A percentile compares a stretch with the other conserved stretches of the same genome.
These are phyloP conservation scores for Cupressus sempervirens DNA, from an alignment of 75 land plant genomes.

Conservation along the genomic window DNA sequence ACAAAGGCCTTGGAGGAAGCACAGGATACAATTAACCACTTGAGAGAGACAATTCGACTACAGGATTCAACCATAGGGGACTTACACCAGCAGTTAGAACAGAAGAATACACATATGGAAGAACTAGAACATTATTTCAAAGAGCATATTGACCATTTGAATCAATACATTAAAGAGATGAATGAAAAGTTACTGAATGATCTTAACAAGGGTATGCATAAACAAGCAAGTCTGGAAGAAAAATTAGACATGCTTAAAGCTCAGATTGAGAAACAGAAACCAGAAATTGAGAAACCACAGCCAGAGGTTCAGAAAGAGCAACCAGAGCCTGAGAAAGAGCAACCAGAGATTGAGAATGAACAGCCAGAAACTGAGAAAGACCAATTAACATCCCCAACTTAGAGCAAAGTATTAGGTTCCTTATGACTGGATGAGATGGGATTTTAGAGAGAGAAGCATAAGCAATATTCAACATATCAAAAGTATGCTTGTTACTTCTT, in stretches of 20 bases:
- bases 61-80: not conserved
- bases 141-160: not conserved
- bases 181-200: not conserved
- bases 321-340: not conserved
- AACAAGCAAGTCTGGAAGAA: conserved; percentile 7
- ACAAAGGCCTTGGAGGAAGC: conserved; percentile 1
- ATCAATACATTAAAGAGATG: not conserved
- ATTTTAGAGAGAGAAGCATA: not conserved
- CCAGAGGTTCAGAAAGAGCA: not conserved
- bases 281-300: not conserved
- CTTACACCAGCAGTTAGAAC: not conserved
- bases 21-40: not conserved
- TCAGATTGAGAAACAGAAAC: not conserved
- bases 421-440: not conserved
- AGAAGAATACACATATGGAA: not conserved
- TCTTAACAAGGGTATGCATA: not conserved
- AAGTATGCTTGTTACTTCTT: not conserved
- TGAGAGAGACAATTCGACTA: not conserved
- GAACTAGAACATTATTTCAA: not conserved
- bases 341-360: not conserved
- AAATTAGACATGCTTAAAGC: not conserved
- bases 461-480: not conserved
- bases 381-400: not conserved
- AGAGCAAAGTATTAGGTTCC: not conserved
- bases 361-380: not conserved